Base-by-base conservation (phyloP, 345 rosid genomes). In the Lepidium didymum region DNA sequence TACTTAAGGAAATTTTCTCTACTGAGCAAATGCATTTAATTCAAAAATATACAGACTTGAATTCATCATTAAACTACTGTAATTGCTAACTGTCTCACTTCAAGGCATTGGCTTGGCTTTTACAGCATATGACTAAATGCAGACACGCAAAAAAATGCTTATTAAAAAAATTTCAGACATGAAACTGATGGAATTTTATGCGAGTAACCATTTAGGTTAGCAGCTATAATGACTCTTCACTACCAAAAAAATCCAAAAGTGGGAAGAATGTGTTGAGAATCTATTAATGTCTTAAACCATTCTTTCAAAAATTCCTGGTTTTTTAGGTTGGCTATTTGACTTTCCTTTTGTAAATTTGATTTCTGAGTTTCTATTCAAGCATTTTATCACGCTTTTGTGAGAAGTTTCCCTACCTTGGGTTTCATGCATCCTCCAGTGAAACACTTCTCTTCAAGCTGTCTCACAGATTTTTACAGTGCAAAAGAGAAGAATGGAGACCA, bases 141-240 rank as follows among this genome's bases (percentile, higher is more conserved):
- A 56, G 53, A 27, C 68, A 18, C 25, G 7, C 25, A 11, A 42
- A 25, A 34, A 8, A 21, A 55, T 25, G 58, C 25, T 84, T 83
- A 80, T 83, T 80, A 55, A 80, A 75, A 19, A 75, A 87, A 82
- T 73, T 84, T 37, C 84, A 59, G 90, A 84, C 65, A 86, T 86
- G 66, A 84, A 84, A 79, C 96, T 84, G 79, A 79, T 84, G 90
- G 61, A 77, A 77, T 64, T 80, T 70, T 29, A 80, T 83, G 84
- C 80, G 68, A 42, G 53, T 51, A 18, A 62, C 50, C 27, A 53
- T 62, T n/a, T 53, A 7, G 54, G 29, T 19, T 49, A 3, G 6
- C 11, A 54, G 45, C 23, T 55, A 54, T 50, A 19, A 34, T 0
- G 42, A 31, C 16, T 42, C 14, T 13, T 67, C 41, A 67, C 6